Base-by-base conservation (phyloP, 371 early-diverging fungal species). In the Syncephalastrum contaminatum region DNA sequence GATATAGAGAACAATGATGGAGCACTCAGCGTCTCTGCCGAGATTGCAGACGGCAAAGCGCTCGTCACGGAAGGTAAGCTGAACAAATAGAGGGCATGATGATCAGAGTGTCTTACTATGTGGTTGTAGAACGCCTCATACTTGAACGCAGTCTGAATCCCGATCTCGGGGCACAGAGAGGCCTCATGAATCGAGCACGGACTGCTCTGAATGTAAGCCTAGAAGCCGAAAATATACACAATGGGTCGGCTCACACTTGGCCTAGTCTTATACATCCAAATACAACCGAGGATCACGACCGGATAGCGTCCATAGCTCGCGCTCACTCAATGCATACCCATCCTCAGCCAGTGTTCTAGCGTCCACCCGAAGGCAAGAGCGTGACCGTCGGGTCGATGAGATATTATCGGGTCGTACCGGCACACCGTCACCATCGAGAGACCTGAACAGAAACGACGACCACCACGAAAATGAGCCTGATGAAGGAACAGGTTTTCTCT, bases 21-120 rank as follows among this genome's bases (percentile, higher is more conserved):
- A 19, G 66, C 42, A 13, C 56, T 55, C 10, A 40, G 62, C 1
- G 22, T 75, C 5, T 65, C 69, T 56, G 63, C 67, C 6, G 81
- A 81, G 15, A 58, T 69, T 40, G 74, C 76, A 16, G 85, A 84
- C 53, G 84, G 77, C 14, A 67, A 63, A 10, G 63, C 55, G 13
- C 58, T 78, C n/a, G 54, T 77, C 3, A 53, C 60, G 46, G 72
- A 79, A 62, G 79, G 79, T 75, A 58, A 60, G 66, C 67, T 53
- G 41, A 15, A 0, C 13, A 43, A 36, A 12, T n/a, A 15, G 3
- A 21, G 1, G 12, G 2, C 20, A 5, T 4, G 39, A 41, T 51
- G 21, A 27, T 44, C 47, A 41, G 51, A 24, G n/a, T 15, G 21
- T 48, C 36, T 18, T 42, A 39, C 42, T n/a, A 6, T n/a, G 3